Percentiles rank a stretch among this genome's conserved stretches.
These are phyloP conservation scores for Cladosporium phlei DNA, from an alignment of 2,329 filamentous ascomycete genomes.

Conservation along the genomic window DNA sequence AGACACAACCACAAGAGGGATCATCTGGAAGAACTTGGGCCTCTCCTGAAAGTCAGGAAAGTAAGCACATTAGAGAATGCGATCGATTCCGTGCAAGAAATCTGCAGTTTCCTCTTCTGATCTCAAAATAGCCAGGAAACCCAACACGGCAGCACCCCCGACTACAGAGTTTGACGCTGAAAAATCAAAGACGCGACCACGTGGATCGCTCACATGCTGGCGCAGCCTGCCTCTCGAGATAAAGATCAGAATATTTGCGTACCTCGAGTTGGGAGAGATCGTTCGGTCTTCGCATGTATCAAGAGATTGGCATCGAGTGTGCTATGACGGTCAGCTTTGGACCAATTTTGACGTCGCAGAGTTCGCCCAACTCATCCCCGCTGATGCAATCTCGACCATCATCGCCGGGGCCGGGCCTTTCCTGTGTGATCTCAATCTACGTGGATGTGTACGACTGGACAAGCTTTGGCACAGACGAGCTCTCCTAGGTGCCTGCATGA, in stretches of 20 bases:
- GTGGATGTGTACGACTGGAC: constrained; percentile 84
- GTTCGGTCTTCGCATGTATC: constrained; percentile 75
- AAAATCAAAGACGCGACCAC: constrained; percentile 15
- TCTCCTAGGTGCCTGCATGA: constrained; percentile 77
- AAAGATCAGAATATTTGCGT: constrained; percentile 69
- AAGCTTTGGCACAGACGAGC: constrained; percentile 73
- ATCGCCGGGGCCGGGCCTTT: constrained; percentile 84
- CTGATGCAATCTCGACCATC: constrained; percentile 76
- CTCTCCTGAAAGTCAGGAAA: too few species aligned
- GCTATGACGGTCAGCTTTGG: constrained; percentile 95
- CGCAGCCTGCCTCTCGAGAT: constrained; percentile 82
- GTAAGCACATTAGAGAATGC: too few species aligned
- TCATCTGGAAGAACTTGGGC: too few species aligned
- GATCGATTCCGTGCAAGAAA: too few species aligned
- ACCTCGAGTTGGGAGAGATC: constrained; percentile 73
- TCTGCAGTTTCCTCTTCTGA: constrained; percentile 63
- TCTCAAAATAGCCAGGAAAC: constrained; percentile 46
- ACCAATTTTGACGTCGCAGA: constrained; percentile 70
- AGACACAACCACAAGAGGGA: too few species aligned
- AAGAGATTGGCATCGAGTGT: constrained; percentile 72
- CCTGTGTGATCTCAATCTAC: constrained; percentile 80
- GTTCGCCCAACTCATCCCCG: constrained; percentile 84
- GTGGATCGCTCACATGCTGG: constrained; percentile 65
- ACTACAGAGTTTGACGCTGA: constrained; percentile 39
- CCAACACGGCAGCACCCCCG: constrained; percentile 22